Evolutionary conservation across 179 eudicot species (phyloP), one percentile per base, ranked within the genome.

Genomic region (Nepenthes alata): DNA sequence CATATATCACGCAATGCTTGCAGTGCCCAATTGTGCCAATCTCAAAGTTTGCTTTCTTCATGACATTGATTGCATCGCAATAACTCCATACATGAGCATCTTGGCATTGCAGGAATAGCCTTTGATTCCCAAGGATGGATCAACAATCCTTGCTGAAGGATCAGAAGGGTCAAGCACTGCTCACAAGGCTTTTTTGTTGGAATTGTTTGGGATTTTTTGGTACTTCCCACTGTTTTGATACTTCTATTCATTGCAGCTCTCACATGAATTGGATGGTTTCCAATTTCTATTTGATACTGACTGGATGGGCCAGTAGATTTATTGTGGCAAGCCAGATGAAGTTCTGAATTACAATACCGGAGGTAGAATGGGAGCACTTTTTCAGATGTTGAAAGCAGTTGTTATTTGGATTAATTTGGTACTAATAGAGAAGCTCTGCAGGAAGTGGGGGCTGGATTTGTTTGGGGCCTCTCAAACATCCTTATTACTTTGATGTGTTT

Each of bases 181-280:
- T 71, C 67, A 87, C 65, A 97, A 93, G 78, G 95, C 98, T 71
- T 93, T 93, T 74, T 72, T 93, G 47, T 93, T 95, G 97, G 97
- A 93, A 66, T 53, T 93, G 57, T 89, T 93, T 78, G 95, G 95
- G 55, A 86, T 93, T 63, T 82, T 89, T 61, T 79, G 72, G 25
- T 83, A 65, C 66, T 84, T 93, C 9, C 78, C 98, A 3, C 95
- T 34, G 78, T 93, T 51, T 93, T 97, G 98, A 16, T 89, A 53
- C 64, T 93, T 53, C 81, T 93, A 65, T 85, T 84, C 48, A 88
- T 89, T 37, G 90, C 95, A 74, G 86, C 85, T 53, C 73, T 93
- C 59, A 93, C 83, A 63, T 93, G 98, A 97, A 72, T 89, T 64
- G 98, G 98, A 11, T 93, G 98, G 98, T 93, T 93, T 68, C 98